Evolutionary conservation across 2,329 filamentous ascomycete species (phyloP), one percentile per base, ranked within the genome.

Genomic region (Phaeophleospora eucalypticola): DNA sequence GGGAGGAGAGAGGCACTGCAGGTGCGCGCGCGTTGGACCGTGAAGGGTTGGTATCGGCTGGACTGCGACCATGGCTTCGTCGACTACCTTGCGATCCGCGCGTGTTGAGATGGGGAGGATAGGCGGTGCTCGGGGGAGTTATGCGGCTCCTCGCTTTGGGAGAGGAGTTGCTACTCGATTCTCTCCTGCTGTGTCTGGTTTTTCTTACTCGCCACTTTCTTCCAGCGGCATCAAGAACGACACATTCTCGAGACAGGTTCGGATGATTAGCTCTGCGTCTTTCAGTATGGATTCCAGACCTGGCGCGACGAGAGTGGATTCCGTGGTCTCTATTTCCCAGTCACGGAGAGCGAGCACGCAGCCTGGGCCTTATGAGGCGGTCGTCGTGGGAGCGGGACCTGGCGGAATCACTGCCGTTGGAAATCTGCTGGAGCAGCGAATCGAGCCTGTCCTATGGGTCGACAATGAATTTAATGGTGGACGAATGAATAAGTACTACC

Each of bases 341-440:
- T 15, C 14, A 36, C 38, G 53, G 10, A 52, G 35, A 44, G 53
- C 50, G 32, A 48, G 51, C 19, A 53, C 49, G 10, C 40, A 49
- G 39, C 38, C 21, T 6, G 46, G 41, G 4, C 39, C 42, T 14
- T 80, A 72, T 57, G 72, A 71, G 41, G 78, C 78, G 2, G 73
- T 82, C 1, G 79, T 83, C 2, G 75, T 81, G 16, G 80, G 80
- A 41, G 77, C 73, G 45, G 80, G 80, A 14, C 75, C 79, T 3
- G 77, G 76, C 36, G 81, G 81, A 46, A 72, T 83, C 45, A 80
- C 79, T 3, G 76, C 75, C 4, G 70, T 83, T 18, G 80, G 81
- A n/a, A 82, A 81, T 56, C 65, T 84, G 15, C 69, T 84, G 15
- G 78, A 83, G 57, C 71, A 73, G 24, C 70, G 73, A 38, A 66